A percentile compares a stretch with the other conserved stretches of the same genome.
phyloP scores from a whole-genome alignment of 306 rosid genomes.

The Hippophae tibetana region DNA sequence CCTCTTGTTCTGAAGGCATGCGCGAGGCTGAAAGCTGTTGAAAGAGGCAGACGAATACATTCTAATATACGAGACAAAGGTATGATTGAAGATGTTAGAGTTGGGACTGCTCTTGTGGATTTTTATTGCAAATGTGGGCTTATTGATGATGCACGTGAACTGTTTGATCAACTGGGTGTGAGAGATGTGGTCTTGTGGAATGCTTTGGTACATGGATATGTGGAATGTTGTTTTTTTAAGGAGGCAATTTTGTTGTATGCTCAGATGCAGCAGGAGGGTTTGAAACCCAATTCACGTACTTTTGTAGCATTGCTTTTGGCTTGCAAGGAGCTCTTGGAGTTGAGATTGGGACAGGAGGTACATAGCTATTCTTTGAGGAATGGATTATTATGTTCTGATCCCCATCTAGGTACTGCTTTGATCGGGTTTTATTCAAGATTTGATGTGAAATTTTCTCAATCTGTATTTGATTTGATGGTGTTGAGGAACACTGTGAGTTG shows the following conservation, averaged over 20 bases:
- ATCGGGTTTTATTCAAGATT: slow-evolving; percentile 34
- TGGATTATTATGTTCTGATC: slow-evolving; percentile 30
- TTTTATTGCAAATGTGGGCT: slow-evolving; percentile 36
- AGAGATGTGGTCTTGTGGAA: slow-evolving; percentile 40
- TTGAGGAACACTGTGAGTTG: slow-evolving; percentile 36
- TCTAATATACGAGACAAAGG: slow-evolving; percentile 13
- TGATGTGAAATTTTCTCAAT: slow-evolving; percentile 17
- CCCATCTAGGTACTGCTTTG: slow-evolving; percentile 42
- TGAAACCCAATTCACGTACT: slow-evolving; percentile 30
- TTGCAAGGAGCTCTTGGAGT: slow-evolving; percentile 20
- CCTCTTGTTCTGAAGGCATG: slow-evolving; percentile 46
- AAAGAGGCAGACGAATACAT: slow-evolving; percentile 31
- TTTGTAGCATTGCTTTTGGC: slow-evolving; percentile 37
- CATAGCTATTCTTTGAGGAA: slow-evolving; percentile 36
- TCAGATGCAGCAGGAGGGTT: slow-evolving; percentile 29
- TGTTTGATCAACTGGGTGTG: slow-evolving; percentile 34
- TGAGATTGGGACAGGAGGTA: slow-evolving; percentile 32
- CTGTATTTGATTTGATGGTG: slow-evolving; percentile 25
- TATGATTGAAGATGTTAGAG: slow-evolving; percentile 23
- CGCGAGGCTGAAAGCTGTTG: slow-evolving; percentile 21
- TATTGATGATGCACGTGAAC: slow-evolving; percentile 20
- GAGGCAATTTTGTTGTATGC: slow-evolving; percentile 25
- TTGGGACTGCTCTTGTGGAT: slow-evolving; percentile 40
- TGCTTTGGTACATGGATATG: slow-evolving; percentile 35
- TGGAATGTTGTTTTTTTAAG: slow-evolving; percentile 20